phyloP scores from a whole-genome alignment of 495 filamentous ascomycete genomes.

The Chaetomidium leptoderma region DNA sequence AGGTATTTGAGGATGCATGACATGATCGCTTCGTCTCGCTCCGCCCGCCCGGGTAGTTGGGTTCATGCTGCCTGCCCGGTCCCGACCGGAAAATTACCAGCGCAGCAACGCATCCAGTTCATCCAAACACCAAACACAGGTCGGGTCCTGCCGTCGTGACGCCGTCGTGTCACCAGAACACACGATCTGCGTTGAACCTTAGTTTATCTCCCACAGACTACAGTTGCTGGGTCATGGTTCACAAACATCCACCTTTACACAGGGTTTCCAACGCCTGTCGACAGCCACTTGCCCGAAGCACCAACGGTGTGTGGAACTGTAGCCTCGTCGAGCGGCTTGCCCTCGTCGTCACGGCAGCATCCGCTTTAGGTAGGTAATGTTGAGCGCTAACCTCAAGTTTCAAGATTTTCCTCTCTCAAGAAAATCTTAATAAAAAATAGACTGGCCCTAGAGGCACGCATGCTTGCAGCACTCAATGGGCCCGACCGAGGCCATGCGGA shows the following conservation, averaged over 20 bases:
- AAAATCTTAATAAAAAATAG: too few relatives aligned
- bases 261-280: not conserved
- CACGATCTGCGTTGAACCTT: constrained; percentile 9
- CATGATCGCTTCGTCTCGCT: too few relatives aligned
- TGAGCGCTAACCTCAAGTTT: constrained; percentile 1
- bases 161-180: constrained; percentile 12
- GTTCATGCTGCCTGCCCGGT: not conserved
- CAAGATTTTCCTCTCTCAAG: not conserved
- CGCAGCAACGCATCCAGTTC: not conserved
- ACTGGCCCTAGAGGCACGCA: not conserved
- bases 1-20: too few relatives aligned
- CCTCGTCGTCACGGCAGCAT: not conserved
- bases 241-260: not conserved
- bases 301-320: not conserved
- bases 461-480: not conserved
- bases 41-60: not conserved
- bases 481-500: not conserved
- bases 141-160: constrained; percentile 1
- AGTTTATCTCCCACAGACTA: not conserved
- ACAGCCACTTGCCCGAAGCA: not conserved
- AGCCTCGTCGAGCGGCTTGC: not conserved
- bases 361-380: not conserved
- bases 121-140: constrained; percentile 2
- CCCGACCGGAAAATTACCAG: not conserved
- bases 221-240: not conserved